Evolutionary conservation across 257 asterid species (phyloP).

Genomic region (Solanum appendiculatum): DNA sequence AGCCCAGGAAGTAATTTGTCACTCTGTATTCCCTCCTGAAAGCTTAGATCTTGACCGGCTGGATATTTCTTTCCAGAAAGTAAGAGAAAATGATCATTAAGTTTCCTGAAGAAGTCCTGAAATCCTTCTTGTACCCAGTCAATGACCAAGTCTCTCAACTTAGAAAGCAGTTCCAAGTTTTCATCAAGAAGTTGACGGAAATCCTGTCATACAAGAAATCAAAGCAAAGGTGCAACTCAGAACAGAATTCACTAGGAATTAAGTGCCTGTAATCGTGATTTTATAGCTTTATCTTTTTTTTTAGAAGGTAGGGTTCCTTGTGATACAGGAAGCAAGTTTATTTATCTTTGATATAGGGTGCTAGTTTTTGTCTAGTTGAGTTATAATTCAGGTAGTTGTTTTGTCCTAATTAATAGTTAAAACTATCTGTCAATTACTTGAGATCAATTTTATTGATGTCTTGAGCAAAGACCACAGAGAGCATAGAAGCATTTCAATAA

Average conservation of each 20-base stretch:
- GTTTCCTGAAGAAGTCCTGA: constrained; percentile 79
- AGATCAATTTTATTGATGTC: neutral
- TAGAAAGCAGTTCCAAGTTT: constrained; percentile 46
- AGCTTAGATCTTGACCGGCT: constrained; percentile 35
- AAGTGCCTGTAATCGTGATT: neutral
- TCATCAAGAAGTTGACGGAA: constrained; percentile 75
- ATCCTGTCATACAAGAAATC: constrained; percentile 40
- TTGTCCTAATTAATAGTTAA: neutral
- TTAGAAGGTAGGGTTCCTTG: neutral
- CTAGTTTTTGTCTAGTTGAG: neutral
- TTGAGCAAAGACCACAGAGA: neutral
- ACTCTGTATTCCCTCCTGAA: constrained; percentile 38
- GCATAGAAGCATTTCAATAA: neutral
- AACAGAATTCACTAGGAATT: neutral
- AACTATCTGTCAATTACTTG: neutral
- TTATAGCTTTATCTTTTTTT: neutral
- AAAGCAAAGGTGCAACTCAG: neutral
- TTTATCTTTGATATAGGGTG: neutral
- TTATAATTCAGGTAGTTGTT: neutral
- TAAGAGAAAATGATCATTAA: constrained; percentile 50
- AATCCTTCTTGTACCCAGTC: constrained; percentile 93
- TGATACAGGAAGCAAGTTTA: neutral
- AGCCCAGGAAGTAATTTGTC: constrained; percentile 75
- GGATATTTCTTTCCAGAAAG: constrained; percentile 63
- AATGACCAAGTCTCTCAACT: constrained; percentile 56